phyloP scores from a whole-genome alignment of 257 asterid genomes.

The Penstemon newberryi region DNA sequence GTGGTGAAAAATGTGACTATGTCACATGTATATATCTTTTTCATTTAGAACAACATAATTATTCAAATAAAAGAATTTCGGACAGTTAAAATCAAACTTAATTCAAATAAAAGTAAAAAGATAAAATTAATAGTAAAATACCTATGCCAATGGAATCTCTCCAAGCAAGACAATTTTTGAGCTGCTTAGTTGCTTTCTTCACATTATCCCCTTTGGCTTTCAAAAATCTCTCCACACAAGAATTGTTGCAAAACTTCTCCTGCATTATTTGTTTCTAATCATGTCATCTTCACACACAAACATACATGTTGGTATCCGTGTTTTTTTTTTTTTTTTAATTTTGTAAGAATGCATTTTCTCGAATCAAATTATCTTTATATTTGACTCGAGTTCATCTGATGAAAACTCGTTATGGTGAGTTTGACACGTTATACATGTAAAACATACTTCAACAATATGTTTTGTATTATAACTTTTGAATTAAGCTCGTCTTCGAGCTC shows the following conservation, averaged over 20 bases:
- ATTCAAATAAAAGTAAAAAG: too few relatives aligned
- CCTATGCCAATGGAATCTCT: slow-evolving; percentile 84
- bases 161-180: slow-evolving; percentile 78
- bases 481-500: too few relatives aligned
- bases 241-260: slow-evolving; percentile 81
- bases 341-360: neutral
- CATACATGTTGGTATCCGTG: slow-evolving; percentile 19
- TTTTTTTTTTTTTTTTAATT: neutral
- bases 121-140: slow-evolving; percentile 11
- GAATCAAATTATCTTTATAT: too few relatives aligned
- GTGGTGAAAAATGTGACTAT: neutral
- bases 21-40: neutral
- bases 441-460: too few relatives aligned
- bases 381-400: too few relatives aligned
- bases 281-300: neutral
- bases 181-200: slow-evolving; percentile 89
- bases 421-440: too few relatives aligned
- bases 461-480: too few relatives aligned
- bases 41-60: neutral
- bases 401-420: too few relatives aligned
- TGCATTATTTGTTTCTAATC: slow-evolving; percentile 22
- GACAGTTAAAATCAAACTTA: too few relatives aligned
- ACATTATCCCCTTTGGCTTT: slow-evolving; percentile 76
- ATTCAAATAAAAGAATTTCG: neutral
- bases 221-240: slow-evolving; percentile 80